Base-by-base conservation (phyloP, 352 stramenopile species). In the Albugo candida region DNA sequence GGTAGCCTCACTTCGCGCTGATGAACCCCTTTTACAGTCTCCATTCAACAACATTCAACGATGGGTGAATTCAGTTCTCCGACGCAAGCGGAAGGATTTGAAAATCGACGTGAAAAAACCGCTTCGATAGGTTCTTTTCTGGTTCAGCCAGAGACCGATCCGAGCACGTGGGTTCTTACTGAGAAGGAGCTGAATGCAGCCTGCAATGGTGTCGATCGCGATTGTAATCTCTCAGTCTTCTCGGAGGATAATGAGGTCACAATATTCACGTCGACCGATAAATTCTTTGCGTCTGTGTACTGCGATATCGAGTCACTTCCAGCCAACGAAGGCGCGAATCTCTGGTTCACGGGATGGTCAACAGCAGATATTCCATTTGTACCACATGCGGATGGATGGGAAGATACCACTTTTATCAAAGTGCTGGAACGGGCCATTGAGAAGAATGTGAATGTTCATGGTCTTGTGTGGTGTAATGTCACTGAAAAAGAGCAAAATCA, bases 401-500 rank as follows among this genome's bases (percentile, higher is more conserved):
- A 38, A 3, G 12, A 48, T 16, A 57, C 52, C 13, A 44, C 52
- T 34, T 46, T 65, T 20, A 21, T 39, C 16, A 13, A 17, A 11
- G 42, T 57, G 11, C 8, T 65, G 13, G 53, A 51, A 20, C 47
- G 54, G 12, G 58, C 51, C 0, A 56, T 65, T n/a, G 13, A 19
- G 1, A 10, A 49, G n/a, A 51, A 49, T 34, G 58, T 66, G 17
- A 50, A 66, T 17, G 52, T 59, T 27, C 59, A 51, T 27, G 41
- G 50, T 16, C 49, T 66, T 17, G 44, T 66, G 14, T 66, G 59
- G 59, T 42, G 49, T 18, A 66, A 61, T 27, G 13, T 79, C 16
- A 62, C 72, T 10, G 67, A 83, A 18, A 56, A 59, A 0, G 53
- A 60, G 0, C 61, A 77, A 45, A 84, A 81, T 43, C 48, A 78